phyloP scores from a whole-genome alignment of 176 grass and related monocot species.

The Otatea glauca region DNA sequence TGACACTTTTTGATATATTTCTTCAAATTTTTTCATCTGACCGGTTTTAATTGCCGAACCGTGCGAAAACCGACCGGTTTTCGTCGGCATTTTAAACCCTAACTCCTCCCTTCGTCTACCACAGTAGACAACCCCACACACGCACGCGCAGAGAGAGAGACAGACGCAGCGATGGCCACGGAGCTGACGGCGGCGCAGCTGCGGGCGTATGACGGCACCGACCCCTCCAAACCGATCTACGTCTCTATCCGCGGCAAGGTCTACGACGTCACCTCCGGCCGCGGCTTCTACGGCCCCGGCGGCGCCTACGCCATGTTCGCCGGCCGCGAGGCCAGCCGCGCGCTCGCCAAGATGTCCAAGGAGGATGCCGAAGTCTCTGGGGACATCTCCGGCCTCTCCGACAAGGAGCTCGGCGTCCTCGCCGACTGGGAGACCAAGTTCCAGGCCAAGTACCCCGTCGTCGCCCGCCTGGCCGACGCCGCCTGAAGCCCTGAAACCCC shows the following conservation, averaged over 20 bases:
- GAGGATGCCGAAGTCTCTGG: conserved; percentile 63
- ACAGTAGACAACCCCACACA: too few species aligned
- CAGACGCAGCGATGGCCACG: conserved; percentile 43
- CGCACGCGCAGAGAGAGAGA: background rate
- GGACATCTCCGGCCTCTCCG: conserved; percentile 69
- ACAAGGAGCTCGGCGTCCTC: conserved; percentile 85
- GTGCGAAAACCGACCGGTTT: too few species aligned
- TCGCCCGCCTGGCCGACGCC: conserved; percentile 58
- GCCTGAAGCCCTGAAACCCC: background rate
- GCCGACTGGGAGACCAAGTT: conserved; percentile 97
- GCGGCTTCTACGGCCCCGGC: conserved; percentile 90
- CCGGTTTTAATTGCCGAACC: too few species aligned
- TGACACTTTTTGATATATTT: too few species aligned
- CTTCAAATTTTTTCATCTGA: too few species aligned
- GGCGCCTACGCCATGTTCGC: conserved; percentile 87
- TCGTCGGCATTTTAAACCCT: too few species aligned
- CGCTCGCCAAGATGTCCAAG: conserved; percentile 96
- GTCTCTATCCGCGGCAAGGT: conserved; percentile 77
- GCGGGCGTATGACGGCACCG: conserved; percentile 71
- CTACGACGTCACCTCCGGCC: conserved; percentile 85
- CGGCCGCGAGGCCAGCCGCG: conserved; percentile 84
- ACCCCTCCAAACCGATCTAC: conserved; percentile 90
- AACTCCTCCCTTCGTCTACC: background rate
- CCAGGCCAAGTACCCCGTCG: conserved; percentile 90
- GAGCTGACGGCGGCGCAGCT: conserved; percentile 89